Evolutionary conservation across 176 grass and related monocot species (phyloP).

Genomic region (Cocos nucifera): DNA sequence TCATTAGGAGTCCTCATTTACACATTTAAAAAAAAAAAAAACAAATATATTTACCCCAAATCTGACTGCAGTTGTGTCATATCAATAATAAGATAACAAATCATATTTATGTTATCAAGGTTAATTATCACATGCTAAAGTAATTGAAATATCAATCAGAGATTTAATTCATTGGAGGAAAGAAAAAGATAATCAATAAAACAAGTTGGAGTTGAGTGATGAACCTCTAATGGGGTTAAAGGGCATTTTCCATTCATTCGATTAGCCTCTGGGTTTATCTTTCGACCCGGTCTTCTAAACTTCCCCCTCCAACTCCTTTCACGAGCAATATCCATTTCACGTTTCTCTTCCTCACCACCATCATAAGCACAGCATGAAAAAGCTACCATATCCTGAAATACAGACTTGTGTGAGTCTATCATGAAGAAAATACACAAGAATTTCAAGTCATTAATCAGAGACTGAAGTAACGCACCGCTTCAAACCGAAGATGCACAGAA

Average conservation of each 20-base stretch:
- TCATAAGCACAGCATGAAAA: slow-evolving; percentile 95
- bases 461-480: slow-evolving; percentile 56
- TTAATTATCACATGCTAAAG: too few species aligned
- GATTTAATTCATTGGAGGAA: too few species aligned
- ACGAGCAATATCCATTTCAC: slow-evolving; percentile 71
- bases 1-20: too few species aligned
- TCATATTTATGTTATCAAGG: too few species aligned
- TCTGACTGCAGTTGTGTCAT: too few species aligned
- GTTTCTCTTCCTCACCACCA: slow-evolving; percentile 57
- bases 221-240: slow-evolving; percentile 79
- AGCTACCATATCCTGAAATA: slow-evolving; percentile 83
- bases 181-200: too few species aligned
- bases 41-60: too few species aligned
- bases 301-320: slow-evolving; percentile 92
- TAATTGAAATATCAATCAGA: too few species aligned
- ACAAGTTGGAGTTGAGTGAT: too few species aligned
- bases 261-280: slow-evolving; percentile 82
- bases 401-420: too few species aligned
- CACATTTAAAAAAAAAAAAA: too few species aligned
- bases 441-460: not conserved
- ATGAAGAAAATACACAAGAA: not conserved
- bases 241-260: slow-evolving; percentile 78
- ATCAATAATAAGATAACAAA: too few species aligned
- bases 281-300: slow-evolving; percentile 62
- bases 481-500: slow-evolving; percentile 93